These are phyloP conservation scores for Euryodendron excelsum DNA, from an alignment of 148 eudicot species.

Conservation along the genomic window DNA sequence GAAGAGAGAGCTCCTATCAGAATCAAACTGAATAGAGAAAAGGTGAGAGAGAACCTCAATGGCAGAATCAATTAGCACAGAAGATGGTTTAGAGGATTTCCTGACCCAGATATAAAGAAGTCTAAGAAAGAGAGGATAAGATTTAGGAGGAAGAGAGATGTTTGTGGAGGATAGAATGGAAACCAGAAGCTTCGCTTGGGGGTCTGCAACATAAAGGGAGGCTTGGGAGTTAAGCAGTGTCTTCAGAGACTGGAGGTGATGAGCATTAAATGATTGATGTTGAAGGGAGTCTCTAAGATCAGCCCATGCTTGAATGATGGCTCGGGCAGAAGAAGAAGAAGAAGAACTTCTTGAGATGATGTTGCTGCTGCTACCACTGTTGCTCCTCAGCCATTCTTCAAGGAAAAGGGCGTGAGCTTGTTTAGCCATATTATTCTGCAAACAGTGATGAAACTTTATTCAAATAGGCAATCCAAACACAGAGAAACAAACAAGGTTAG, in stretches of 20 bases:
- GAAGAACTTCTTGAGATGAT: slow-evolving; percentile 29
- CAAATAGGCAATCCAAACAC: background rate
- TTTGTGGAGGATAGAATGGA: slow-evolving; percentile 61
- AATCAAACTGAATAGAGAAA: slow-evolving; percentile 32
- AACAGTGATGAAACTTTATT: background rate
- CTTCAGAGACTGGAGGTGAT: slow-evolving; percentile 57
- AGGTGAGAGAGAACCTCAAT: slow-evolving; percentile 40
- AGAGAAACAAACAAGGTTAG: background rate
- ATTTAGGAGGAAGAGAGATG: slow-evolving; percentile 52
- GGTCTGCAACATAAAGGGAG: slow-evolving; percentile 84
- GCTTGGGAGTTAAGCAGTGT: slow-evolving; percentile 46
- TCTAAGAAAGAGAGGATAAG: slow-evolving; percentile 71
- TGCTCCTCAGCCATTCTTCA: slow-evolving; percentile 76
- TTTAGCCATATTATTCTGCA: slow-evolving; percentile 53
- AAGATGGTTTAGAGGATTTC: slow-evolving; percentile 66
- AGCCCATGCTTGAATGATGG: slow-evolving; percentile 88
- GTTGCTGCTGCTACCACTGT: slow-evolving; percentile 30
- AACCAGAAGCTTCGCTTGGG: slow-evolving; percentile 82
- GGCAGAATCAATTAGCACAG: slow-evolving; percentile 48
- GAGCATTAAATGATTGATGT: slow-evolving; percentile 38
- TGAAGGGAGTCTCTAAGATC: slow-evolving; percentile 76
- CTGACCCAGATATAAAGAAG: slow-evolving; percentile 89
- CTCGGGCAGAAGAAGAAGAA: slow-evolving; percentile 63
- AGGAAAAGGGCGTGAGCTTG: slow-evolving; percentile 60
- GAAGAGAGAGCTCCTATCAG: slow-evolving; percentile 33